Evolutionary conservation across 225 moss, liverwort and hornwort genomes (phyloP).

Genomic region (Bryoerythrophyllum caledonicum): DNA sequence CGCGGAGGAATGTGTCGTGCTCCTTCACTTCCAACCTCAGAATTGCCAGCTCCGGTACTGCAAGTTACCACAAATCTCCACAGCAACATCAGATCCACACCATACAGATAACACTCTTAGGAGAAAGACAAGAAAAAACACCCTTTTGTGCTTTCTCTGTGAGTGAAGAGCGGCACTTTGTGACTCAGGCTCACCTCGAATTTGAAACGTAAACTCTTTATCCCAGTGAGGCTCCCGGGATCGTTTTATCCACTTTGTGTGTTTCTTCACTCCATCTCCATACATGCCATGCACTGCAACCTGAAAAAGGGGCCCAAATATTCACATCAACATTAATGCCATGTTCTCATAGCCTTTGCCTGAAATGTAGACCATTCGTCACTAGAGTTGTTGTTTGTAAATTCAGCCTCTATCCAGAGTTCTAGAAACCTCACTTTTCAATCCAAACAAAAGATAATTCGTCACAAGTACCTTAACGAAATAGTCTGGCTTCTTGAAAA

Average conservation of each 20-base stretch:
- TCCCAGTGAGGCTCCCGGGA: constrained; percentile 59
- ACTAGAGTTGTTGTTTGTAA: too few species aligned
- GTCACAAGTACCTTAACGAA: constrained; percentile 65
- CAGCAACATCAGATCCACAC: background rate
- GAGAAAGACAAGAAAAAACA: too few species aligned
- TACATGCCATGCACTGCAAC: constrained; percentile 57
- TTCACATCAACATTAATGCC: background rate
- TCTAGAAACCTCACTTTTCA: too few species aligned
- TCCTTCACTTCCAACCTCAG: constrained; percentile 91
- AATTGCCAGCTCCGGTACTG: constrained; percentile 91
- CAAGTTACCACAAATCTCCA: background rate
- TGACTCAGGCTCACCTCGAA: constrained; percentile 65
- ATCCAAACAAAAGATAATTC: background rate
- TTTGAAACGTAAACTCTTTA: constrained; percentile 38
- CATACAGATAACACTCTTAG: too few species aligned
- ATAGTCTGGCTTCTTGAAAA: constrained; percentile 80
- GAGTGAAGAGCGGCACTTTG: too few species aligned
- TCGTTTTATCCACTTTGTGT: constrained; percentile 25
- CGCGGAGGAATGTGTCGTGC: constrained; percentile 48
- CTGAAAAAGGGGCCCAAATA: constrained; percentile 21
- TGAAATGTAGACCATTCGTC: background rate
- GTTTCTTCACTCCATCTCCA: constrained; percentile 38
- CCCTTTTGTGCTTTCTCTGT: too few species aligned
- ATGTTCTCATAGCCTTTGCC: background rate
- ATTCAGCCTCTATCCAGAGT: too few species aligned